These are phyloP conservation scores for Kurtzmaniella quercitrusa DNA, from an alignment of 1,139 yeast genomes.

Conservation along the genomic window DNA sequence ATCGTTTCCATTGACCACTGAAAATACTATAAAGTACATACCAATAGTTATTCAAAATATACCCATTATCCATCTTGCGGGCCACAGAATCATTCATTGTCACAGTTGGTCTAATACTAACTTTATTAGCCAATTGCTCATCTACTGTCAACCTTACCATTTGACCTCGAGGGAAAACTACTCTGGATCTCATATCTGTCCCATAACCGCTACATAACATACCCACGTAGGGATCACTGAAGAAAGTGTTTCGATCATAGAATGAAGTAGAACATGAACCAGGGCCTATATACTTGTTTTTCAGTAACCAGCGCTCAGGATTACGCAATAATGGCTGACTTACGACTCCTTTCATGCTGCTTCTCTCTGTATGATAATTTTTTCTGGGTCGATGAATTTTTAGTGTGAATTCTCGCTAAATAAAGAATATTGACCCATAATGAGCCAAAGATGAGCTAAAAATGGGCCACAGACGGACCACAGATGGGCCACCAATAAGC, in stretches of 20 bases:
- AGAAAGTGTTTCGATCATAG: constrained; percentile 13
- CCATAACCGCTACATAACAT: constrained; percentile 17
- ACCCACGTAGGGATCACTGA: constrained; percentile 22
- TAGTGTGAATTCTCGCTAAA: no score
- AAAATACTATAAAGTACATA: not conserved
- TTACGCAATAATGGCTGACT: constrained; percentile 23
- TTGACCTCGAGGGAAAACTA: constrained; percentile 20
- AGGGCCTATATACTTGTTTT: constrained; percentile 15
- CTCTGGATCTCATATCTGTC: constrained; percentile 13
- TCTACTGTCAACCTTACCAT: constrained; percentile 19
- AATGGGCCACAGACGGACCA: no score
- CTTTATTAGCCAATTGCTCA: not conserved
- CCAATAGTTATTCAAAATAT: constrained; percentile 5
- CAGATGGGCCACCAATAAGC: no score
- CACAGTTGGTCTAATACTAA: not conserved
- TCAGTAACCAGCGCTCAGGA: constrained; percentile 21
- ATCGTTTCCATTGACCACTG: constrained; percentile 3
- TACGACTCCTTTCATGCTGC: constrained; percentile 7
- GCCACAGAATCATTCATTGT: not conserved
- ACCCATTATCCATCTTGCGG: constrained; percentile 1
- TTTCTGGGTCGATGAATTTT: no score
- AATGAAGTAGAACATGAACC: constrained; percentile 11
- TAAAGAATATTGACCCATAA: no score
- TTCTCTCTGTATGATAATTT: not conserved
- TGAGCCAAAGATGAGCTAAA: no score